Conservation (phyloP, 352 stramenopile species). For the Globisporangium nagaii region DNA sequence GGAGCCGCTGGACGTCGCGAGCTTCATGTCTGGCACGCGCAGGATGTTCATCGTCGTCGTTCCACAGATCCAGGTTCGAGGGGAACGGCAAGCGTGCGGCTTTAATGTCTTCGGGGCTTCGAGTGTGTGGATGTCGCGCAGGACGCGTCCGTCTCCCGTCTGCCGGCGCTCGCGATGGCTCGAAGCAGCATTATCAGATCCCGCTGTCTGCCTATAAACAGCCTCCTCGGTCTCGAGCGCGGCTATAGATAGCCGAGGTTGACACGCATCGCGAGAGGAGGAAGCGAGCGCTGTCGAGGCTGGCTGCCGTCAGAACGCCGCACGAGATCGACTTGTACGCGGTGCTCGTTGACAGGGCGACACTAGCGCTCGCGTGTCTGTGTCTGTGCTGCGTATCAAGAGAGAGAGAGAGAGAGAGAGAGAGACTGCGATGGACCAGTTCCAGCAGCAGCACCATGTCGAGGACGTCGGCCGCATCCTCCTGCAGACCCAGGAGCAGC, state of each 20-base stretch:
- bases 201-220: neutral
- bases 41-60: slow-evolving; percentile 70
- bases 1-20: slow-evolving; percentile 8
- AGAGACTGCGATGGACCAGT: slow-evolving; percentile 44
- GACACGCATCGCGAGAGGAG: neutral
- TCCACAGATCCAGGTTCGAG: too few relatives aligned
- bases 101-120: too few relatives aligned
- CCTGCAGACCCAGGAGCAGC: slow-evolving; percentile 76
- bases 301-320: too few relatives aligned
- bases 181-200: neutral
- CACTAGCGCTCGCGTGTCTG: too few relatives aligned
- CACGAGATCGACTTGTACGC: too few relatives aligned
- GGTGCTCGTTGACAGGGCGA: neutral
- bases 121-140: too few relatives aligned
- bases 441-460: slow-evolving; percentile 77
- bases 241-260: neutral
- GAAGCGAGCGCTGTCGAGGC: too few relatives aligned
- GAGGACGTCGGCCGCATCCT: slow-evolving; percentile 80
- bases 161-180: too few relatives aligned
- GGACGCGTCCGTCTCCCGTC: too few relatives aligned
- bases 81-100: too few relatives aligned
- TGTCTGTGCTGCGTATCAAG: too few relatives aligned
- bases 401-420: too few relatives aligned
- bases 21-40: slow-evolving; percentile 28
- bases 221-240: neutral